A percentile compares a stretch with the other conserved stretches of the same genome.
These are phyloP conservation scores for Aspergillus indologenus DNA, from an alignment of 495 filamentous ascomycete genomes.

Conservation along the genomic window DNA sequence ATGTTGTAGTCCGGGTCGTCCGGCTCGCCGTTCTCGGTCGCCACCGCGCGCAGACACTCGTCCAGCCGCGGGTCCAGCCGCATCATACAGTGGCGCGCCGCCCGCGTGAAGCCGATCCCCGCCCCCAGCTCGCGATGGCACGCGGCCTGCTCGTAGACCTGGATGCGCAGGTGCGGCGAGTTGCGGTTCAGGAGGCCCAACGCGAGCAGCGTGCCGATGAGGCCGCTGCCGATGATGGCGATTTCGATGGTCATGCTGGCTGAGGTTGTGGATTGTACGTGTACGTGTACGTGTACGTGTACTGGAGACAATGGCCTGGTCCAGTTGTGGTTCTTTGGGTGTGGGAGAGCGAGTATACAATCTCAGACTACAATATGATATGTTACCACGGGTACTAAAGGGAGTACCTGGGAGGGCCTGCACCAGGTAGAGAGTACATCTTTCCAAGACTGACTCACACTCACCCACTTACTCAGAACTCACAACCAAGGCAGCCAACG, in stretches of 20 bases:
- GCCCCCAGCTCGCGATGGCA: constrained; percentile 41
- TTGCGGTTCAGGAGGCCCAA: constrained; percentile 33
- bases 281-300: neutral
- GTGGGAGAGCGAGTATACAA: no score
- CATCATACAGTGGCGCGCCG: constrained; percentile 29
- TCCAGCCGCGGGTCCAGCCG: constrained; percentile 18
- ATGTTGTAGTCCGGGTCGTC: constrained; percentile 23
- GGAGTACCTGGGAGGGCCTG: no score
- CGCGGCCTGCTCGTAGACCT: constrained; percentile 40
- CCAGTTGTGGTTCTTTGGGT: no score
- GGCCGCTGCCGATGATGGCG: constrained; percentile 45
- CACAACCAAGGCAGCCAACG: no score
- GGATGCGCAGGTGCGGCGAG: constrained; percentile 26
- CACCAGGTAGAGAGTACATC: no score
- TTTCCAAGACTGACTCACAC: no score
- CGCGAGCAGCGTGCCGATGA: constrained; percentile 39
- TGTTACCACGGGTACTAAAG: no score
- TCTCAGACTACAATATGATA: no score
- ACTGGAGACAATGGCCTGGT: no score
- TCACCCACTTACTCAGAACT: no score
- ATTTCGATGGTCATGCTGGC: constrained; percentile 6
- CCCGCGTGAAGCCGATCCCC: constrained; percentile 43
- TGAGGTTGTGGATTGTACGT: neutral
- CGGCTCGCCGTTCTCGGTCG: constrained; percentile 20
- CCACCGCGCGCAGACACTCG: constrained; percentile 20